Base-by-base conservation (phyloP, 768 basidiomycete genomes). In the Rossbeevera mucosa region DNA sequence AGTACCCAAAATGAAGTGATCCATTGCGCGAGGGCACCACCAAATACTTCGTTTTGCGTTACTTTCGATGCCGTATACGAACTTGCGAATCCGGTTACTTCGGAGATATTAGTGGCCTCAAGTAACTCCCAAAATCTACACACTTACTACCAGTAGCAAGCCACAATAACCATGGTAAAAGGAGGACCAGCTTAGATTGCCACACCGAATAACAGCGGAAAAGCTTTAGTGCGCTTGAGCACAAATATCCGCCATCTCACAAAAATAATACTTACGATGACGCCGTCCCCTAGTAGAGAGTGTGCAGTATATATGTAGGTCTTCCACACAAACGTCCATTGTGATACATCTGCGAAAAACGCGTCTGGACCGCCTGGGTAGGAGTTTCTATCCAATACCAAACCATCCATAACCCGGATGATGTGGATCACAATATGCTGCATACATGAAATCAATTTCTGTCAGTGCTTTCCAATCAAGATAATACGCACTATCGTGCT, bases 141-240 rank as follows among this genome's bases (percentile, higher is more conserved):
- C 40, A 6, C 67, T 11, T 55, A 67, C 72, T 48, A 8, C 43
- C 58, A 6, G 65, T 57, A n/a, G 47, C 55, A 36, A 53, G 55
- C 71, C 70, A 73, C 24, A 68, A 51, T 7, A 72, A 26, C 12
- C 12, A n/a, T 2, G 71, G 72, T 0, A 72, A 3, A 5, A 69
- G 16, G 45, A 72, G 60, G 20, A 67, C 26, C 3, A 47, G 49
- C 9, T 59, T 50, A 6, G 59, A 64, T 24, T 65, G 68, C 71
- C 71, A 72, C n/a, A 67, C 68, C 13, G 2, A 64, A 59, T 71
- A 71, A 43, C 59, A 64, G 2, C 66, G 64, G 47, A 61, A 68
- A 21, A 66, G 57, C 66, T 68, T 7, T 5, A 30, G 36, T 2
- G 4, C 0, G 3, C 7, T 66, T 20, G 55, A 38, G 14, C 16